phyloP scores from a whole-genome alignment of 163 green algal genomes.

The Prototheca wickerhamii region DNA sequence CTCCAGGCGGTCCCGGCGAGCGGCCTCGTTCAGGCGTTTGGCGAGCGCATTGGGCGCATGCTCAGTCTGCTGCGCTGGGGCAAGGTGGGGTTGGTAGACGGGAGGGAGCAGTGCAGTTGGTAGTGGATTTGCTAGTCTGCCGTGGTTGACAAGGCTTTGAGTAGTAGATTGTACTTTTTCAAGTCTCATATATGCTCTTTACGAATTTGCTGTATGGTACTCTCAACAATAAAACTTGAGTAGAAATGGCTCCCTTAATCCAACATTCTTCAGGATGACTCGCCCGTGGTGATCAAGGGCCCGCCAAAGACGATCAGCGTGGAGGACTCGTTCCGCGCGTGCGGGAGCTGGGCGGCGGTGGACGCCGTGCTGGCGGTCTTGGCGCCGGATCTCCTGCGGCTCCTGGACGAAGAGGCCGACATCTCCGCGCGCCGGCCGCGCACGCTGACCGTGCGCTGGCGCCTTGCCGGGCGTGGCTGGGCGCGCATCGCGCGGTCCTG shows the following conservation, averaged over 20 bases:
- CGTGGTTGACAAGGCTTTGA: no score
- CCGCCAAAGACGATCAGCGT: conserved; percentile 62
- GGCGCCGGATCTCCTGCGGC: conserved; percentile 56
- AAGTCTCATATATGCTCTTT: no score
- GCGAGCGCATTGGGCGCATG: conserved; percentile 30
- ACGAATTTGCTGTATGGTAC: no score
- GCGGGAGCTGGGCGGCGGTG: conserved; percentile 25
- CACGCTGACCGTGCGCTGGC: conserved; percentile 64
- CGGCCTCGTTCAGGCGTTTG: conserved; percentile 37
- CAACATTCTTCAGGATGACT: no score
- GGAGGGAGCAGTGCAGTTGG: no score
- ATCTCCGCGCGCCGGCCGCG: conserved; percentile 25
- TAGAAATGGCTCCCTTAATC: no score
- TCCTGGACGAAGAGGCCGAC: conserved; percentile 51
- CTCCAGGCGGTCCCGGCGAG: conserved; percentile 24
- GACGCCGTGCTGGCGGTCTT: conserved; percentile 44
- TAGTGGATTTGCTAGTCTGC: no score
- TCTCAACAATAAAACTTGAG: no score
- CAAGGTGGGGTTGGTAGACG: conserved; percentile 18
- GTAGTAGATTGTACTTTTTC: no score
- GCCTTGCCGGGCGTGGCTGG: conserved; percentile 35
- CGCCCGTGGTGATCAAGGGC: conserved; percentile 25
- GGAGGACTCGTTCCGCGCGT: conserved; percentile 69
- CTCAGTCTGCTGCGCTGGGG: conserved; percentile 36
- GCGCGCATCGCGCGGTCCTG: conserved; percentile 38